Evolutionary conservation across 1,139 yeast species (phyloP).

Genomic region (Scheffersomyces insectosa): DNA sequence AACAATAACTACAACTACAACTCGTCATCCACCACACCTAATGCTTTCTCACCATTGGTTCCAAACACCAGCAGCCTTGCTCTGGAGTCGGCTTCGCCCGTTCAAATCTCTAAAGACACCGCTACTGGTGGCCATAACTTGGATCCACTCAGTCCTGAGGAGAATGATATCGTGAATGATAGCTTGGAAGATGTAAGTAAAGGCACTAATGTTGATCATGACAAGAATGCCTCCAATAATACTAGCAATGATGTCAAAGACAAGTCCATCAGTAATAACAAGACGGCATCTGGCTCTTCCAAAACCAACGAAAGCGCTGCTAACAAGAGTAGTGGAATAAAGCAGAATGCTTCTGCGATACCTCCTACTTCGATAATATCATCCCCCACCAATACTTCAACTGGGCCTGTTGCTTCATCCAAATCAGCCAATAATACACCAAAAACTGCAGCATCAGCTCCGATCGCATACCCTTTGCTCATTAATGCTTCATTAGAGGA

Average conservation of each 20-base stretch:
- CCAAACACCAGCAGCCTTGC: too few species aligned
- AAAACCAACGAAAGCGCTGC: constrained; percentile 3
- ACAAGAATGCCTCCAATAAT: too few species aligned
- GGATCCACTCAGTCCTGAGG: too few species aligned
- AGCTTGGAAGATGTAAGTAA: too few species aligned
- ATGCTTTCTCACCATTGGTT: too few species aligned
- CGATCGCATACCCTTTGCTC: constrained; percentile 6
- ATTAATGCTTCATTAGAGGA: constrained; percentile 5
- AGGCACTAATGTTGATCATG: too few species aligned
- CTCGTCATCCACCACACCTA: too few species aligned
- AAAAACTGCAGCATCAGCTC: constrained; percentile 1
- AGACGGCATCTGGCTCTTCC: constrained; percentile 7
- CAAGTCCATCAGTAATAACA: constrained; percentile 7
- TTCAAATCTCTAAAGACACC: too few species aligned
- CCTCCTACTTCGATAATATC: constrained; percentile 6
- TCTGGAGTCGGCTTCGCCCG: too few species aligned
- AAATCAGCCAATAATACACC: constrained; percentile 2
- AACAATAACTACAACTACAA: too few species aligned
- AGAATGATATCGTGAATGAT: too few species aligned
- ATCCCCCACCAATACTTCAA: constrained; percentile 1
- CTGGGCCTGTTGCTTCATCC: background rate
- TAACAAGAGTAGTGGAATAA: constrained; percentile 1
- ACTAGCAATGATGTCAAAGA: constrained; percentile 4
- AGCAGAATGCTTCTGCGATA: constrained; percentile 1
- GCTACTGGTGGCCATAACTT: too few species aligned